phyloP scores from a whole-genome alignment of 352 stramenopile genomes.

The Phytopythium helicoides region DNA sequence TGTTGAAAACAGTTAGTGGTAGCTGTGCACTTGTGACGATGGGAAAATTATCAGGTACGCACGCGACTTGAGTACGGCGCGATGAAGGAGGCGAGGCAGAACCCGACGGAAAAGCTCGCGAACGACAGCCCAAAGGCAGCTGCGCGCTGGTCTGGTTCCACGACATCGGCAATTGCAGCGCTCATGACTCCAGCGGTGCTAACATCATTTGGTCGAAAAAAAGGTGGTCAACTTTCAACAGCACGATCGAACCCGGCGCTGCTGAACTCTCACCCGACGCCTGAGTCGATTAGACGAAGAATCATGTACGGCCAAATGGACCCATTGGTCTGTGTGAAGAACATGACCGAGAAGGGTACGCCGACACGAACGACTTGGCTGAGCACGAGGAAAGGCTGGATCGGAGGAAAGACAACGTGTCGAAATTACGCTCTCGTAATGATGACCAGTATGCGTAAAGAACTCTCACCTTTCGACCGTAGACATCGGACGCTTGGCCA shows the following conservation, averaged over 20 bases:
- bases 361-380: constrained; percentile 60
- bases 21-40: too few species aligned
- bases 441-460: neutral
- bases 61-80: constrained; percentile 56
- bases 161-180: constrained; percentile 59
- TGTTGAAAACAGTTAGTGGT: too few species aligned
- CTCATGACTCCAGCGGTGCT: constrained; percentile 57
- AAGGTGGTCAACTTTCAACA: neutral
- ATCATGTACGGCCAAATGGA: constrained; percentile 65
- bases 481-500: constrained; percentile 68
- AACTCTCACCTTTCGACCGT: constrained; percentile 65
- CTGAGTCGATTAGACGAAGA: constrained; percentile 47
- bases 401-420: neutral
- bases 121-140: constrained; percentile 60
- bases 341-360: constrained; percentile 68
- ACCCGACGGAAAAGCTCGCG: constrained; percentile 50
- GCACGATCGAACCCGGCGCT: too few species aligned
- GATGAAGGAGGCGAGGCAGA: constrained; percentile 47
- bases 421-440: neutral
- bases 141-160: constrained; percentile 47
- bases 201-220: neutral
- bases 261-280: constrained; percentile 45
- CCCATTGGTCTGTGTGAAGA: constrained; percentile 51
- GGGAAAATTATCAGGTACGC: too few species aligned
- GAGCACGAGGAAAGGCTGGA: constrained; percentile 73